Conservation (phyloP, 2,329 filamentous ascomycete species). For the Penicillium occitanis region DNA sequence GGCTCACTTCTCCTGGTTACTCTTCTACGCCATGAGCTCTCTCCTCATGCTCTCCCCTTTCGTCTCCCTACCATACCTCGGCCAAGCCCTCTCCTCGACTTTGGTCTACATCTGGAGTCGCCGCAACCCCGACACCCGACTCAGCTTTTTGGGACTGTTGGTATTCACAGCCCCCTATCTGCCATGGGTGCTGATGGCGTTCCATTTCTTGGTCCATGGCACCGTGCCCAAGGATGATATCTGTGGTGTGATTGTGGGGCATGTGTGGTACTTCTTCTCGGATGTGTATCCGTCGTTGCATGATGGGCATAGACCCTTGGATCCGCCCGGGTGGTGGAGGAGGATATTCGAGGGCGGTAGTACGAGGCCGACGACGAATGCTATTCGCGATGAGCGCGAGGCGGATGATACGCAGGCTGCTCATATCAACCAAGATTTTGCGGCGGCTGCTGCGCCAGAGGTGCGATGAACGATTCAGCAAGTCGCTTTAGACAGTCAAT, state of each 20-base stretch:
- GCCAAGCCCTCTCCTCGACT: slow-evolving; percentile 87
- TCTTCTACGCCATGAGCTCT: slow-evolving; percentile 78
- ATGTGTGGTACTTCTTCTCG: slow-evolving; percentile 97
- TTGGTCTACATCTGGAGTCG: slow-evolving; percentile 98
- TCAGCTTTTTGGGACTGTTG: slow-evolving; percentile 84
- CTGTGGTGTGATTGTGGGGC: slow-evolving; percentile 89
- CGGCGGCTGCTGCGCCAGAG: slow-evolving; percentile 34
- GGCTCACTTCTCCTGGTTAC: slow-evolving; percentile 91
- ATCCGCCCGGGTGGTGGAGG: slow-evolving; percentile 88
- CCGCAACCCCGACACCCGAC: slow-evolving; percentile 84
- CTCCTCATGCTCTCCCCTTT: slow-evolving; percentile 81
- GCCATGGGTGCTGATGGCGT: slow-evolving; percentile 92
- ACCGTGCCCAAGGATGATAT: slow-evolving; percentile 93
- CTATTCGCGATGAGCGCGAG: slow-evolving; percentile 12
- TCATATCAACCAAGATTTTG: slow-evolving; percentile 34
- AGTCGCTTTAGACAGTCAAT: background rate
- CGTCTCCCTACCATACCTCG: slow-evolving; percentile 88
- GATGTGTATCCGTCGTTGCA: slow-evolving; percentile 94
- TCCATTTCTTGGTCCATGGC: slow-evolving; percentile 88
- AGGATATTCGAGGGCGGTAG: slow-evolving; percentile 66
- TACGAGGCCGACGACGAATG: background rate
- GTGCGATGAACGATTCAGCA: slow-evolving; percentile 27
- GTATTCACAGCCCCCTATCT: slow-evolving; percentile 93
- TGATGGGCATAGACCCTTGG: slow-evolving; percentile 77
- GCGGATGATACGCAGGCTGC: slow-evolving; percentile 28